Evolutionary conservation across 805 yeast species (phyloP), one percentile per base, ranked within the genome.

Genomic region (Candida parachauliodes): DNA sequence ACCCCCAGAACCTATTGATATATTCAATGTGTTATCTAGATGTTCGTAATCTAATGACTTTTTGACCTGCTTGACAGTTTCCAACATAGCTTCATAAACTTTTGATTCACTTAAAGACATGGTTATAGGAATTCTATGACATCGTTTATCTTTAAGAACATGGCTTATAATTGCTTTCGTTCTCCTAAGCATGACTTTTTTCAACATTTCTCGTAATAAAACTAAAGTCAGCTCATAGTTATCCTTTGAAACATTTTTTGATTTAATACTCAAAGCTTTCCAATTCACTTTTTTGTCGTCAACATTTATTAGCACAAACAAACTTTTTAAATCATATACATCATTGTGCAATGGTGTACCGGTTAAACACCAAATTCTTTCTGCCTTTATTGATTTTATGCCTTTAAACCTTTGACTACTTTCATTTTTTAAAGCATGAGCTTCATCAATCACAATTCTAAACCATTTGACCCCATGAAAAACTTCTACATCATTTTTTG

Each of bases 261-360:
- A 5, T 82, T 61, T 88, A 95, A 59, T 84, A 31, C 26, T 84
- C 68, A 91, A 93, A 28, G 30, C 6, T 7, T 27, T 18, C 30
- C 30, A 27, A 16, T 14, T 16, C 4, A 27, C 14, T 27, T 8
- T 7, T 7, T 12, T 12, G 8, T 7, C 19, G 7, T 27, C 91
- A 77, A 3, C 81, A 79, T 31, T 81, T 79, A 40, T 93, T 62
- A 49, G 87, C 94, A 16, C 85, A 93, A 91, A 70, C 41, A 91
- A 65, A 1, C 97, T 88, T 50, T 93, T 88, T 41, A 91, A 71
- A 55, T 91, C 98, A 53, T 79, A 77, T 52, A 93, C 65, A 56
- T 93, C 93, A 55, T 91, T 91, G 57, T 91, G 98, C 42, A 93
- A 65, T 5, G 98, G 98, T 0, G 98, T 91, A 57, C 98, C 98